Evolutionary conservation across 768 basidiomycete species (phyloP), one percentile per base, ranked within the genome.

Genomic region (Collybia nuda): DNA sequence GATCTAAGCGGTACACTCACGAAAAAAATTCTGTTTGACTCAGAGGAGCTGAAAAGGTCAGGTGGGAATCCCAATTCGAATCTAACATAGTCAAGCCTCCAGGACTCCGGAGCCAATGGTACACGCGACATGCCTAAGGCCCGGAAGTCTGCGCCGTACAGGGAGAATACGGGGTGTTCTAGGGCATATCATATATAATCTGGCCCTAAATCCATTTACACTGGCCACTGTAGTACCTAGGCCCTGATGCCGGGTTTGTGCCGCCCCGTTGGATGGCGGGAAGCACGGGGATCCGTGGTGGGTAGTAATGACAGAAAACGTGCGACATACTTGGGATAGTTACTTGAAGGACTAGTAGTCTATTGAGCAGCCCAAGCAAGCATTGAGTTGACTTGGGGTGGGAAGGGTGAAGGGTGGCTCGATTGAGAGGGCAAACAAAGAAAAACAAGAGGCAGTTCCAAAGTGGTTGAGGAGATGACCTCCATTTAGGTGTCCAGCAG

Each of bases 401-500:
- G 44, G n/a, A 26, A 26, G 19, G 14, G 15, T 19, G 22, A 29
- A 29, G 50, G 52, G 62, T 66, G 66, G 64, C 60, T 61, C 55
- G 45, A 48, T 24, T 18, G 56, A 47, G n/a, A 28, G 32, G 32
- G 55, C 63, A 71, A 76, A 74, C 63, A 74, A 67, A 56, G 50
- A 63, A 56, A 58, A 68, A 67, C 61, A 67, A 64, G 61, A 60
- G 62, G 64, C 64, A 57, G 59, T 62, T 61, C 56, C 53, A 54
- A 53, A 60, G 52, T 29, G 51, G 59, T 57, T 61, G 59, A 60
- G 58, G 64, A 59, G 62, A 62, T 65, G 65, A 70, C 67, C 64
- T 71, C 67, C 69, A 69, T 71, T 68, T 70, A 71, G 67, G 65
- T 66, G 66, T 69, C 56, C 67, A 67, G 63, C 63, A 65, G 63